These are phyloP conservation scores for Penicillium nucicola DNA, from an alignment of 495 filamentous ascomycete species.

Conservation along the genomic window DNA sequence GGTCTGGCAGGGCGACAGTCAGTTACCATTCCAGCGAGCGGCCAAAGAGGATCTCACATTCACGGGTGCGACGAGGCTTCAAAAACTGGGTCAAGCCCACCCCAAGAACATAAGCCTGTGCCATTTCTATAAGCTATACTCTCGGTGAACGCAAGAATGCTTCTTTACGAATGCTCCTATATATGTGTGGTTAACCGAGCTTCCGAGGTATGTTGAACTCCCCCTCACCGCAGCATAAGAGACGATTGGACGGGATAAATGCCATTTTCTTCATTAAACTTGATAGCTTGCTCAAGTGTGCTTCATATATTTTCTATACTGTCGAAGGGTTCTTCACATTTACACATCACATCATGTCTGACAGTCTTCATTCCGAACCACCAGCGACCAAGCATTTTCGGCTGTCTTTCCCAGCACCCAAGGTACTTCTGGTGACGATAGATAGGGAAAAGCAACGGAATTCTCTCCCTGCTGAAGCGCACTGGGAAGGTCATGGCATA, in stretches of 20 bases:
- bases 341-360: conserved; percentile 1
- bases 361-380: conserved; percentile 5
- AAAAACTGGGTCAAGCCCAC: conserved; percentile 22
- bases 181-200: conserved; percentile 4
- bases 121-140: not conserved
- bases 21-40: not conserved
- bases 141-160: too few species aligned
- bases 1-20: not conserved
- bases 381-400: conserved; percentile 16
- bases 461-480: conserved; percentile 37
- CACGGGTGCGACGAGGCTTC: conserved; percentile 21
- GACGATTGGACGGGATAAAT: too few species aligned
- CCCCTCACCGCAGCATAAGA: not conserved
- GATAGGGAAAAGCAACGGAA: conserved; percentile 37
- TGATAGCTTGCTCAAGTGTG: too few species aligned
- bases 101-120: conserved; percentile 13
- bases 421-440: conserved; percentile 35
- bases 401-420: conserved; percentile 30
- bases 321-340: not conserved
- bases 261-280: too few species aligned
- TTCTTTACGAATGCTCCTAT: not conserved
- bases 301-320: not conserved
- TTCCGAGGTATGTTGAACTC: conserved; percentile 8
- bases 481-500: conserved; percentile 42
- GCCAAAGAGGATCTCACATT: conserved; percentile 1